Base-by-base conservation (phyloP, 495 filamentous ascomycete species). In the Hyaloscypha hepaticicola region DNA sequence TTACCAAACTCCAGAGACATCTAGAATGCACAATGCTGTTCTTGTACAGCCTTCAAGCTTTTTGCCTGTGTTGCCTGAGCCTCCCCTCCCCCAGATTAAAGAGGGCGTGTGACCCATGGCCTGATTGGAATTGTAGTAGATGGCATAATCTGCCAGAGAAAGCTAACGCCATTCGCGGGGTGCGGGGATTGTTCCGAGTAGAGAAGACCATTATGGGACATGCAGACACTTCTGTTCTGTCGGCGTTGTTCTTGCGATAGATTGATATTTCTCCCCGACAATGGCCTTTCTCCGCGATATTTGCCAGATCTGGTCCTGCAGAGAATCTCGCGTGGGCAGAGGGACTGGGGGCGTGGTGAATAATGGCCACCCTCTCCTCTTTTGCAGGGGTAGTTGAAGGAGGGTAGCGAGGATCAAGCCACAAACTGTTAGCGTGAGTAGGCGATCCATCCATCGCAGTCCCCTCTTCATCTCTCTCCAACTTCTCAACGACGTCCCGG, bases 51-150 rank as follows among this genome's bases (percentile, higher is more conserved):
- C n/a, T n/a, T n/a, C 38, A 45, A 45, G 31, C 31, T 19, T 45
- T 45, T 45, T 16, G 38, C 38, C 38, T 45, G 11, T 19, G 11
- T 45, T 16, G 38, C 50, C 1, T 50, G 48, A 6, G 7, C 48
- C 48, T 19, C 50, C 11, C 25, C 50, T 53, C 21, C 5, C 25
- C 22, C 50, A 57, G 55, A 57, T 28, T 33, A 28, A 57, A 33
- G 12, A 24, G 53, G 62, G 62, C 62, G 52, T 64, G 62, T 64
- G 62, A 64, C 62, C 53, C 24, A 58, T 64, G 62, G 62, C 26
- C 52, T 64, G 53, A 58, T 64, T 51, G 41, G 53, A 49, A 11
- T n/a, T 21, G 53, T 28, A 31, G 28, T 57, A 33, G 4, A 53
- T 5, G 50, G 22, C 11, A 26, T 11, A 53, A 24, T 53, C 25